A percentile compares a stretch with the other conserved stretches of the same genome.
These are phyloP conservation scores for Leccinum subrobustum DNA, from an alignment of 1,284 basidiomycete genomes.

Conservation along the genomic window DNA sequence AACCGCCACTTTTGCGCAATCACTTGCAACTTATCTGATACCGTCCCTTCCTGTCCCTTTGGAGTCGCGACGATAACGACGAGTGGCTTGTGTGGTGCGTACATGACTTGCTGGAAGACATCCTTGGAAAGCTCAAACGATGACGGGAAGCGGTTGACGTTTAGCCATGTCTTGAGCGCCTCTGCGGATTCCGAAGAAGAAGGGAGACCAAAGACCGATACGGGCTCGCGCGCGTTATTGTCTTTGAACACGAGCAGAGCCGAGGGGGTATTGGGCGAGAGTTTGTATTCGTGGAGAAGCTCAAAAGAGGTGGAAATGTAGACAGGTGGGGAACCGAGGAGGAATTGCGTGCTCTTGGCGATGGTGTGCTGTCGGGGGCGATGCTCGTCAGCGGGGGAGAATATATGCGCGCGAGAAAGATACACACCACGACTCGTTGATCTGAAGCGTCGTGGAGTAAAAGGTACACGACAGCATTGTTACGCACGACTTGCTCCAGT, in stretches of 20 bases:
- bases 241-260: constrained; percentile 79
- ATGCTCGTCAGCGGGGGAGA: neutral
- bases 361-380: constrained; percentile 41
- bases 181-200: constrained; percentile 28
- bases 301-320: constrained; percentile 50
- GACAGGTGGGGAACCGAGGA: constrained; percentile 72
- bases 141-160: constrained; percentile 68
- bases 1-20: constrained; percentile 67
- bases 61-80: constrained; percentile 71
- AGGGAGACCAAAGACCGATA: constrained; percentile 36
- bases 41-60: constrained; percentile 37
- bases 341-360: constrained; percentile 47
- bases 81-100: constrained; percentile 65
- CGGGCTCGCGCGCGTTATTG: constrained; percentile 44
- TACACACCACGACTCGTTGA: constrained; percentile 43
- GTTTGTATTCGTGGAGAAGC: constrained; percentile 52
- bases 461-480: constrained; percentile 71
- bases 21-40: constrained; percentile 48
- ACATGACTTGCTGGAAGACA: constrained; percentile 82
- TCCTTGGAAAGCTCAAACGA: constrained; percentile 68
- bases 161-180: constrained; percentile 51
- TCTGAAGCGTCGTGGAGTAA: constrained; percentile 60
- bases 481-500: constrained; percentile 48
- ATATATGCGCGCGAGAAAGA: neutral
- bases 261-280: constrained; percentile 49